Base-by-base conservation (phyloP, 2,329 filamentous ascomycete species). In the Colletotrichum scovillei region DNA sequence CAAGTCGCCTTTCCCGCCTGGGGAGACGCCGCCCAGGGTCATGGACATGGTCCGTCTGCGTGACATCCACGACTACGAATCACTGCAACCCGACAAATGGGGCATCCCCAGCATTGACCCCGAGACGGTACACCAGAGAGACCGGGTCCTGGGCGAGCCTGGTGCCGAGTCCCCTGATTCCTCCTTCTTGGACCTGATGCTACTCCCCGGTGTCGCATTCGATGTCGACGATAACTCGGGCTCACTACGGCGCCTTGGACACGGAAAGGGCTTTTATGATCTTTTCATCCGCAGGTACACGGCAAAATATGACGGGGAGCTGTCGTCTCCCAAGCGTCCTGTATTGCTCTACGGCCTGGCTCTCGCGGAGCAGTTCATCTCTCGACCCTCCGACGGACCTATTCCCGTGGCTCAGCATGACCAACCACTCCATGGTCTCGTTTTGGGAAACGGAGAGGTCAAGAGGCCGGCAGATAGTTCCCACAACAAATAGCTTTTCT, bases 211-310 rank as follows among this genome's bases (percentile, higher is more conserved):
- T 14, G 94, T 99, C 78, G 96, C 95, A 3, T 99, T 99, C 82
- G 95, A 98, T 81, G 77, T 86, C 63, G 87, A 90, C 73, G 82
- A 84, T 16, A 79, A 83, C 12, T 83, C 83, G 28, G 86, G 86
- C 3, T 85, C 85, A 14, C 89, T 97, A 74, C 90, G 92, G 76
- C 90, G 97, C 77, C 88, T 98, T 24, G 97, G 97, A 53, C 97
- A 99, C 82, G 97, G 97, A 69, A 97, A 95, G 82, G 97, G 97
- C 38, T 99, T 97, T 85, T 99, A 99, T 86, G 97, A 99, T 85
- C 93, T 92, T 82, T 99, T 98, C 82, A 85, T 99, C 80, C 90
- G 92, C 79, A 91, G 92, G 77, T 97, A 95, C 78, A 81, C 84
- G 65, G 80, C 88, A 81, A 88, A 82, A 82, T 68, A 67, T 69